Conservation (phyloP, 2,329 filamentous ascomycete species). For the Aureobasidium leucospermi region DNA sequence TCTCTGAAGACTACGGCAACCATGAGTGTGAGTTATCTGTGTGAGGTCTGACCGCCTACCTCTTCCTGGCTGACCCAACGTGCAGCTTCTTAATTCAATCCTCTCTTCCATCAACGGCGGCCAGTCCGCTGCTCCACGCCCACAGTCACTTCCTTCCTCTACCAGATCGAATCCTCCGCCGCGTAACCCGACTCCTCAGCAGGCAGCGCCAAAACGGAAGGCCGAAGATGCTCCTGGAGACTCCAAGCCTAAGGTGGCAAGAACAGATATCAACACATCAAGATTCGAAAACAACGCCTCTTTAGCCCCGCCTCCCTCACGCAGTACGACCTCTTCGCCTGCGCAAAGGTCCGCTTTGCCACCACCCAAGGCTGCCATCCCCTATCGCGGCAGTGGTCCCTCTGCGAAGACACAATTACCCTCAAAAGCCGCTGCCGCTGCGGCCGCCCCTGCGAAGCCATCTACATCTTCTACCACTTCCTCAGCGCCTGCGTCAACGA, state of each 20-base stretch:
- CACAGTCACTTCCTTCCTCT: neutral
- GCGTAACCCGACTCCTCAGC: slow-evolving; percentile 18
- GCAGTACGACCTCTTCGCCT: slow-evolving; percentile 18
- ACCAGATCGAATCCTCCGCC: slow-evolving; percentile 13
- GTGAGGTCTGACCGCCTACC: neutral
- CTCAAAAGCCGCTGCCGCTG: slow-evolving; percentile 18
- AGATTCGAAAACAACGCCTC: slow-evolving; percentile 24
- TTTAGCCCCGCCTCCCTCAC: slow-evolving; percentile 21
- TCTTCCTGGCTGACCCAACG: neutral
- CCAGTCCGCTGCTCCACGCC: slow-evolving; percentile 14
- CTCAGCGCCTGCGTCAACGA: slow-evolving; percentile 43
- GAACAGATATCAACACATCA: slow-evolving; percentile 25
- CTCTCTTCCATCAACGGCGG: slow-evolving; percentile 43
- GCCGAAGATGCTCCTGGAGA: slow-evolving; percentile 30
- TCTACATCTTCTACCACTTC: slow-evolving; percentile 14
- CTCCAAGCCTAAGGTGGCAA: slow-evolving; percentile 27
- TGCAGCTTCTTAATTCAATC: slow-evolving; percentile 45
- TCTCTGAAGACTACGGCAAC: slow-evolving; percentile 4
- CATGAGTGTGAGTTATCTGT: slow-evolving; percentile 18
- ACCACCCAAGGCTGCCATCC: slow-evolving; percentile 14
- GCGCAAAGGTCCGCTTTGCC: slow-evolving; percentile 11
- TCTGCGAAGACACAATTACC: slow-evolving; percentile 16
- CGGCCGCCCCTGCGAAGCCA: slow-evolving; percentile 13
- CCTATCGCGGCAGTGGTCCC: slow-evolving; percentile 13
- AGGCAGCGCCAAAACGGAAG: slow-evolving; percentile 26